Evolutionary conservation across 2,329 filamentous ascomycete species (phyloP).

Genomic region (Aspergillus sp.): DNA sequence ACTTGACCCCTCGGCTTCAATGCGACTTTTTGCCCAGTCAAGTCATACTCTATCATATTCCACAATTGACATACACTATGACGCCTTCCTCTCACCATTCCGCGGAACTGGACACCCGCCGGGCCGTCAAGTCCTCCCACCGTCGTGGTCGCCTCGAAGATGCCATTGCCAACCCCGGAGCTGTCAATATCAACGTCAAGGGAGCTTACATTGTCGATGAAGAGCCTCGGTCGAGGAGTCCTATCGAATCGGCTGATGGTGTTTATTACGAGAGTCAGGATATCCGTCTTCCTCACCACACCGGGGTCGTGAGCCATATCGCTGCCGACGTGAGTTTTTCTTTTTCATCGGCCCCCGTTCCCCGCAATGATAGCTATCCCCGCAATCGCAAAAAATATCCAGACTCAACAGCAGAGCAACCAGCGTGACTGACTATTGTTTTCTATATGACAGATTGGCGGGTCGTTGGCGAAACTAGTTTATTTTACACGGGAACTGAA

Average conservation of each 20-base stretch:
- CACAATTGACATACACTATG: slow-evolving; percentile 18
- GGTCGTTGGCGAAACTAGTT: slow-evolving; percentile 90
- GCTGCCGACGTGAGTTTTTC: slow-evolving; percentile 75
- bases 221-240: slow-evolving; percentile 50
- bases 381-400: slow-evolving; percentile 19
- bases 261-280: slow-evolving; percentile 76
- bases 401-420: slow-evolving; percentile 3
- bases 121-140: slow-evolving; percentile 13
- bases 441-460: slow-evolving; percentile 68
- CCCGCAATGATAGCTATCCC: slow-evolving; percentile 25
- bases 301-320: slow-evolving; percentile 90
- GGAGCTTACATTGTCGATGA: slow-evolving; percentile 96
- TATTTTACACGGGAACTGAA: slow-evolving; percentile 90
- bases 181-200: slow-evolving; percentile 92
- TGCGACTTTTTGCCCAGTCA: slow-evolving; percentile 2
- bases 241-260: slow-evolving; percentile 47
- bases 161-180: slow-evolving; percentile 56
- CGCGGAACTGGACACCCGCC: slow-evolving; percentile 12
- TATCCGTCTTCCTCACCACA: slow-evolving; percentile 94
- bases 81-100: slow-evolving; percentile 22
- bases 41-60: slow-evolving; percentile 1
- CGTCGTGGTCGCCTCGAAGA: slow-evolving; percentile 29
- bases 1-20: no score
- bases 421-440: slow-evolving; percentile 4
- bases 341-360: slow-evolving; percentile 7